phyloP scores from a whole-genome alignment of 306 rosid species.

The Canavalia ensiformis region DNA sequence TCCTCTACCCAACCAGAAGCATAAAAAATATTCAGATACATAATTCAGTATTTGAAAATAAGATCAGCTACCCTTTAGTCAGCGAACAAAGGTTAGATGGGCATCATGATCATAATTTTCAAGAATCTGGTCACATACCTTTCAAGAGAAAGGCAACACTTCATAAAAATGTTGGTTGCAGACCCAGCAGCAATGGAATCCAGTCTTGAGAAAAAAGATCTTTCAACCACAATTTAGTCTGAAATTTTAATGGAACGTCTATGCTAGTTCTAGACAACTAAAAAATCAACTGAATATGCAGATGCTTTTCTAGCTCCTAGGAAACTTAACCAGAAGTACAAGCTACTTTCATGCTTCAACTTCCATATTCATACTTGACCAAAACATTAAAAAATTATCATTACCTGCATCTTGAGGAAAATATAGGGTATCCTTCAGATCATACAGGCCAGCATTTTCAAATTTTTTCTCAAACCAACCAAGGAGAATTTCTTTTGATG shows the following conservation, averaged over 20 bases:
- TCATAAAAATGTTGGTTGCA: background rate
- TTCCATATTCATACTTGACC: conserved; percentile 10
- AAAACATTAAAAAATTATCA: background rate
- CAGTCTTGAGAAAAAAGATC: background rate
- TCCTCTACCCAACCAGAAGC: background rate
- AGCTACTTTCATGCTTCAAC: background rate
- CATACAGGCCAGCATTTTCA: conserved; percentile 61
- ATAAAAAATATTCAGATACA: conserved; percentile 13
- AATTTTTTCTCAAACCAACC: conserved; percentile 75
- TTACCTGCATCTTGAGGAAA: conserved; percentile 85
- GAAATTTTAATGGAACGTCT: conserved; percentile 27
- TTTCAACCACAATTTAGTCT: conserved; percentile 7
- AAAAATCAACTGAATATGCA: conserved; percentile 7
- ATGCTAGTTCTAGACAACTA: conserved; percentile 9
- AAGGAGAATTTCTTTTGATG: conserved; percentile 59
- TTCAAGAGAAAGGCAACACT: conserved; percentile 25
- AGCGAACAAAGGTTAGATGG: conserved; percentile 11
- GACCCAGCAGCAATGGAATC: background rate
- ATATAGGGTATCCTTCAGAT: conserved; percentile 71
- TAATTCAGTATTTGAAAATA: conserved; percentile 11
- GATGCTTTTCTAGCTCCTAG: conserved; percentile 19
- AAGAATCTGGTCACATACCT: conserved; percentile 1
- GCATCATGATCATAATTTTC: background rate
- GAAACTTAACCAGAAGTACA: conserved; percentile 5
- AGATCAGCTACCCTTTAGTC: background rate